Evolutionary conservation across 345 rosid genomes (phyloP).

Genomic region (Camelina laxa): DNA sequence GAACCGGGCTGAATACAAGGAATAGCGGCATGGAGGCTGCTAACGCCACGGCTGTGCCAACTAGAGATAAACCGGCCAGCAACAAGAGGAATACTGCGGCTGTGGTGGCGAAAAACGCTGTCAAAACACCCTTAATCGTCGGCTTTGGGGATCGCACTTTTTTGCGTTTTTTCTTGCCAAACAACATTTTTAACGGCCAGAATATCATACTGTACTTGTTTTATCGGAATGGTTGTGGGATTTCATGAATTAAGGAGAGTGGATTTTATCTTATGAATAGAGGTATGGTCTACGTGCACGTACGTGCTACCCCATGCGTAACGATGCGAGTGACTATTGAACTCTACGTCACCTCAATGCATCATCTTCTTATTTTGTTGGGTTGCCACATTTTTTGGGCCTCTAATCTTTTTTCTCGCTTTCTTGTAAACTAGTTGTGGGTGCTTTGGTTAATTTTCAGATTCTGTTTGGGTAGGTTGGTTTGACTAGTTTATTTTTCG

Average conservation of each 20-base stretch:
- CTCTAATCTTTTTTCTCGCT: background rate
- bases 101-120: conserved; percentile 44
- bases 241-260: conserved; percentile 5
- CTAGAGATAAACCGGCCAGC: conserved; percentile 67
- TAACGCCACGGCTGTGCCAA: conserved; percentile 61
- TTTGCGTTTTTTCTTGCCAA: conserved; percentile 8
- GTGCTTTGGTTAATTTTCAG: background rate
- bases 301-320: conserved; percentile 31
- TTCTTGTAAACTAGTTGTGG: conserved; percentile 2
- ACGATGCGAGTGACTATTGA: conserved; percentile 32
- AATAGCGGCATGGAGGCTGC: conserved; percentile 67
- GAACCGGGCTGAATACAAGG: conserved; percentile 74
- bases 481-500: background rate
- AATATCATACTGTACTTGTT: background rate
- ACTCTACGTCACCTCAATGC: conserved; percentile 31
- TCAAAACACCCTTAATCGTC: conserved; percentile 2
- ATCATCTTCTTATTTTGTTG: background rate
- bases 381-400: conserved; percentile 21
- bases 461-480: background rate
- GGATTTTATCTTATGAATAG: conserved; percentile 1
- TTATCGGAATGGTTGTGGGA: background rate
- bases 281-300: conserved; percentile 35
- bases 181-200: background rate
- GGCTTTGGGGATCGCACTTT: background rate
- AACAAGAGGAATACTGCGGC: conserved; percentile 67